These are phyloP conservation scores for Paraconiothyrium sp. DNA, from an alignment of 2,329 filamentous ascomycete species.

Conservation along the genomic window DNA sequence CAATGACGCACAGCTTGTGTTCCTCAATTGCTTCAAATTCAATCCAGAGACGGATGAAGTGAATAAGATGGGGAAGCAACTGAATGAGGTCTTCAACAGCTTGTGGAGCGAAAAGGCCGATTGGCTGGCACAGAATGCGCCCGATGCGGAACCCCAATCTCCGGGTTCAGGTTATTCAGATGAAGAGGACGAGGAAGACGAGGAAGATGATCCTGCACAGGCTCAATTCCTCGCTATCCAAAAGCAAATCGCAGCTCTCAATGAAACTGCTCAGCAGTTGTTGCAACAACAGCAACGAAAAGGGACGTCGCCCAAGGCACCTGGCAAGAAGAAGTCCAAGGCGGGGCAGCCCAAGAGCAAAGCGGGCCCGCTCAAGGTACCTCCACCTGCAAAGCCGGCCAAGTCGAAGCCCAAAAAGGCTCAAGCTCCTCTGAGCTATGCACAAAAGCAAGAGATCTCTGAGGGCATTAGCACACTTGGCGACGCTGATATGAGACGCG, in stretches of 20 bases:
- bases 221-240: constrained; percentile 62
- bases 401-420: constrained; percentile 64
- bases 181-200: constrained; percentile 74
- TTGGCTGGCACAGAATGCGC: constrained; percentile 81
- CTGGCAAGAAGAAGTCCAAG: constrained; percentile 58
- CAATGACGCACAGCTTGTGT: constrained; percentile 81
- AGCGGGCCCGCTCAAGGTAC: constrained; percentile 36
- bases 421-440: constrained; percentile 72
- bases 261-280: constrained; percentile 67
- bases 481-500: constrained; percentile 77
- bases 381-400: constrained; percentile 39
- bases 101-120: constrained; percentile 81
- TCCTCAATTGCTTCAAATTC: constrained; percentile 91
- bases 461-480: constrained; percentile 84
- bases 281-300: constrained; percentile 55
- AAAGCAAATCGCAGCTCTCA: constrained; percentile 75
- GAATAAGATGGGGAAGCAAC: constrained; percentile 73
- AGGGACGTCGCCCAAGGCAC: constrained; percentile 63
- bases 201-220: constrained; percentile 58
- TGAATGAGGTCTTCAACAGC: constrained; percentile 78
- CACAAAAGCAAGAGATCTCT: constrained; percentile 92
- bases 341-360: constrained; percentile 37
- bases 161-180: constrained; percentile 73
- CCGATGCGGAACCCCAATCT: constrained; percentile 70
- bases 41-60: constrained; percentile 83